phyloP scores from a whole-genome alignment of 2,329 filamentous ascomycete species.

The Chaetomium sp. region DNA sequence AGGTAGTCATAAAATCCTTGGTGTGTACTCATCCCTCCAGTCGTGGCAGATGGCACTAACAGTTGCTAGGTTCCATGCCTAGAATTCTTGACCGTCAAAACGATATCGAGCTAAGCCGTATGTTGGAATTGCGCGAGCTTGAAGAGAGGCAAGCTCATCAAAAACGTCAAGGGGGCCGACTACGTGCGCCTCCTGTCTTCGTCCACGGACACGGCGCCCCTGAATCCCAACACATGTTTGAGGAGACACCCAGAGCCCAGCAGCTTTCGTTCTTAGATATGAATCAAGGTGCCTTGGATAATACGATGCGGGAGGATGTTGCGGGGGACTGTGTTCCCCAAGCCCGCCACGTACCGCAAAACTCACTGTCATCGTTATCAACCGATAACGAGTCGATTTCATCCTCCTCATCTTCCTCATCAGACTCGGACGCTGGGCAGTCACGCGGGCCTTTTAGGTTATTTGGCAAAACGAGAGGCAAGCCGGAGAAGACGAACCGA shows the following conservation, averaged over 20 bases:
- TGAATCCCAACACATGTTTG: neutral
- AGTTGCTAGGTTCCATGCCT: neutral
- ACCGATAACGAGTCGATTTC: conserved; percentile 2
- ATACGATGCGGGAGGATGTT: neutral
- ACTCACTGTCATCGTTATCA: neutral
- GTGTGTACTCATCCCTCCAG: neutral
- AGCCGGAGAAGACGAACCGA: neutral
- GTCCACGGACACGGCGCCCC: neutral
- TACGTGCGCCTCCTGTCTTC: conserved; percentile 5
- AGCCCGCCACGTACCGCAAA: neutral
- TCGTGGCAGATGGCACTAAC: neutral
- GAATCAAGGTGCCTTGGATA: neutral
- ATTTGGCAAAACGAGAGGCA: neutral
- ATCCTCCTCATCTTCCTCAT: neutral
- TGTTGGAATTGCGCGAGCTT: conserved; percentile 8
- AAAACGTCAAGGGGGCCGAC: neutral
- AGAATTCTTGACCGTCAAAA: conserved; percentile 6
- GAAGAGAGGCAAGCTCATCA: neutral
- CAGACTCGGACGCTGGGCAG: neutral
- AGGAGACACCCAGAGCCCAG: neutral
- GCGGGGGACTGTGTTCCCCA: neutral
- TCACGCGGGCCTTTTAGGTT: neutral
- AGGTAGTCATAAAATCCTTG: neutral
- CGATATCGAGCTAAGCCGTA: conserved; percentile 9
- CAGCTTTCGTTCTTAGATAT: neutral